phyloP scores from a whole-genome alignment of 2,329 filamentous ascomycete genomes.

The Phoma sp. region DNA sequence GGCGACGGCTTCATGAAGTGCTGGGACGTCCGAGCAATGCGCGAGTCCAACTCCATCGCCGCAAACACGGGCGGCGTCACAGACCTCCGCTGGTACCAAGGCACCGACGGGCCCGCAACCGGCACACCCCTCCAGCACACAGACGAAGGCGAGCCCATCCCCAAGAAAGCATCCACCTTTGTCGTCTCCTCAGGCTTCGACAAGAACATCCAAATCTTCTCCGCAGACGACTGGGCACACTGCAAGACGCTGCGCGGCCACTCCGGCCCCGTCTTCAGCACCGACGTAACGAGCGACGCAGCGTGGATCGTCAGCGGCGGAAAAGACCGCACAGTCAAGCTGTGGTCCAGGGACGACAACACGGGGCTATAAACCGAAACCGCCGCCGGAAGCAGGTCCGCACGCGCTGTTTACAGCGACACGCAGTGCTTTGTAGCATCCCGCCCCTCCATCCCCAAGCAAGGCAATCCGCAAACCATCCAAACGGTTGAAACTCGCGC shows the following conservation, averaged over 20 bases:
- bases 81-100: conserved; percentile 93
- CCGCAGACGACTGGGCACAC: conserved; percentile 92
- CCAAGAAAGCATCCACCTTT: conserved; percentile 89
- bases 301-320: conserved; percentile 95
- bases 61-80: conserved; percentile 92
- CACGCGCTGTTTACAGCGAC: too few relatives aligned
- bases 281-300: conserved; percentile 84
- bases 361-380: conserved; percentile 39
- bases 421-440: not conserved
- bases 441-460: not conserved
- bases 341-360: conserved; percentile 81
- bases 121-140: conserved; percentile 66
- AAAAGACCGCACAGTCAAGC: conserved; percentile 92
- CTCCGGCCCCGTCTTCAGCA: conserved; percentile 88
- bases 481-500: too few relatives aligned
- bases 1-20: conserved; percentile 97
- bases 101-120: conserved; percentile 74
- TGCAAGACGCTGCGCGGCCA: conserved; percentile 89
- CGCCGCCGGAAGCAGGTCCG: not conserved
- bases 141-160: conserved; percentile 67
- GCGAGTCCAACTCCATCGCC: conserved; percentile 81
- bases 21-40: conserved; percentile 93
- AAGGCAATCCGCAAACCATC: too few relatives aligned
- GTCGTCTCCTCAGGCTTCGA: conserved; percentile 92
- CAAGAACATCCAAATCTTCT: conserved; percentile 93